Percentiles rank a stretch among this genome's conserved stretches.
phyloP scores from a whole-genome alignment of 2,329 filamentous ascomycete genomes.

The Fusarium dlaminii region DNA sequence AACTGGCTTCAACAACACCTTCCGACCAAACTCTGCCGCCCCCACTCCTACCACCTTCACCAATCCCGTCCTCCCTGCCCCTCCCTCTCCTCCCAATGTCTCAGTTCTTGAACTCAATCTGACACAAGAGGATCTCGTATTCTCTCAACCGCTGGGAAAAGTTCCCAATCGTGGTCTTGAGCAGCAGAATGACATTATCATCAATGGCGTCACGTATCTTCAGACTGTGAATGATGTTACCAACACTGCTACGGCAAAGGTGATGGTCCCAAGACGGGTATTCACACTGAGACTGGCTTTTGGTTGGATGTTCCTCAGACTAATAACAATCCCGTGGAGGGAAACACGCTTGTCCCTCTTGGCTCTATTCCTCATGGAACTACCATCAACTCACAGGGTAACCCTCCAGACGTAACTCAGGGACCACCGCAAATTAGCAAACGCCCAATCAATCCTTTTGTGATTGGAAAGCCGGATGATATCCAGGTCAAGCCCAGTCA shows the following conservation, averaged over 20 bases:
- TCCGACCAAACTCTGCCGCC: neutral
- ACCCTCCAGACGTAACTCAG: neutral
- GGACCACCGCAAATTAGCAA: neutral
- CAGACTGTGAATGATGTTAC: slow-evolving; percentile 15
- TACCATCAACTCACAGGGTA: slow-evolving; percentile 5
- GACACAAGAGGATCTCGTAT: neutral
- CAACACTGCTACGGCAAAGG: neutral
- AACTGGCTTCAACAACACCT: slow-evolving; percentile 10
- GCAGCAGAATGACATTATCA: slow-evolving; percentile 1
- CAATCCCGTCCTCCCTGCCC: slow-evolving; percentile 1
- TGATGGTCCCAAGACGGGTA: neutral
- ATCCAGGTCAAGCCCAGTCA: neutral
- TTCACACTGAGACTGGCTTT: slow-evolving; percentile 5
- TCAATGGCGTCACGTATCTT: slow-evolving; percentile 5
- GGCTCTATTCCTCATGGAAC: slow-evolving; percentile 9
- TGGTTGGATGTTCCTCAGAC: slow-evolving; percentile 7
- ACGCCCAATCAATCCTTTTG: neutral
- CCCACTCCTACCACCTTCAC: neutral
- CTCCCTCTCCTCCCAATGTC: slow-evolving; percentile 3
- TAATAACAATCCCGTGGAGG: neutral
- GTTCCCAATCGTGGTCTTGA: slow-evolving; percentile 3
- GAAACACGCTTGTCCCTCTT: neutral
- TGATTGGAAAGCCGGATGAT: neutral
- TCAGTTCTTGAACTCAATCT: slow-evolving; percentile 1
- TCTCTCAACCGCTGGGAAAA: neutral